Conservation (phyloP, 495 filamentous ascomycete genomes). For the Cetradonia linearis region DNA sequence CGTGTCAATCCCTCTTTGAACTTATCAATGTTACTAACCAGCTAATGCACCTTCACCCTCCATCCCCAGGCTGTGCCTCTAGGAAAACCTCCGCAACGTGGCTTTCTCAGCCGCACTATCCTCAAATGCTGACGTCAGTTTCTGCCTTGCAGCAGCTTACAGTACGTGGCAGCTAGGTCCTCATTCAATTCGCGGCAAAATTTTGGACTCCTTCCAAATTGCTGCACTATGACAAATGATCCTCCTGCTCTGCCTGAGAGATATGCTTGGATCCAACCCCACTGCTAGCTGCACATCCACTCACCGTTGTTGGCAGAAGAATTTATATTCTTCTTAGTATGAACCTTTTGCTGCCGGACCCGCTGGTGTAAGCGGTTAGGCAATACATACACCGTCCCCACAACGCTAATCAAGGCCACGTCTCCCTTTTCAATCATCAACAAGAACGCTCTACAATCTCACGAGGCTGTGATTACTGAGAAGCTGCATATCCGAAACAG, state of each 20-base stretch:
- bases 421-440: not conserved
- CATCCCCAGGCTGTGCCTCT: not conserved
- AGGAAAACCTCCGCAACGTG: not conserved
- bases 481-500: not conserved
- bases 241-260: not conserved
- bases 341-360: not conserved
- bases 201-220: not conserved
- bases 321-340: not conserved
- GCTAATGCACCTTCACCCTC: not conserved
- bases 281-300: not conserved
- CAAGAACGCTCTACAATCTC: not conserved
- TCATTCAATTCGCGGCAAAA: not conserved
- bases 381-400: not conserved
- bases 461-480: constrained; percentile 3
- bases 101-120: no score
- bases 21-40: not conserved
- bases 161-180: not conserved
- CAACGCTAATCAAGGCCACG: not conserved
- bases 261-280: not conserved
- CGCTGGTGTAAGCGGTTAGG: not conserved
- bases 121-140: not conserved
- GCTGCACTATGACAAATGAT: not conserved
- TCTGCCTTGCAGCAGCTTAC: not conserved
- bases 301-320: no score
- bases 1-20: not conserved